Percentiles rank a stretch among this genome's conserved stretches.
phyloP scores from a whole-genome alignment of 306 rosid species.

The Gynostemma pentaphyllum region DNA sequence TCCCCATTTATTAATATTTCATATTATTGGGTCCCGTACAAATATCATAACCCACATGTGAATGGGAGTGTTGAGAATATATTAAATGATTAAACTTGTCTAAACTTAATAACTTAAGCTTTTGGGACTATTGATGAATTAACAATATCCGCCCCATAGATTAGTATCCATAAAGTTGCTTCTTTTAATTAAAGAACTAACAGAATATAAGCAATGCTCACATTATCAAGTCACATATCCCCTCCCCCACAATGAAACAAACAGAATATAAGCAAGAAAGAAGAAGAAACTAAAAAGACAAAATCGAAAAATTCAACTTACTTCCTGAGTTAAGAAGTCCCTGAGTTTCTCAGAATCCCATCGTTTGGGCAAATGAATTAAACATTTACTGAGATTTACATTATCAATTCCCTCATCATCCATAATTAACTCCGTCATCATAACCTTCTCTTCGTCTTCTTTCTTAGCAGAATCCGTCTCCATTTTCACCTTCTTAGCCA shows the following conservation, averaged over 20 bases:
- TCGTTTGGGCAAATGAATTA: slow-evolving; percentile 69
- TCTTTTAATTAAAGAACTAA: too few species aligned
- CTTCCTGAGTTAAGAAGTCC: slow-evolving; percentile 47
- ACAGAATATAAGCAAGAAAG: background rate
- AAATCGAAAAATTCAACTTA: slow-evolving; percentile 9
- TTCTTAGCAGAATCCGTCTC: slow-evolving; percentile 13
- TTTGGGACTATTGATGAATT: too few species aligned
- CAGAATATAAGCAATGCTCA: background rate
- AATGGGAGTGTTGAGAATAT: too few species aligned
- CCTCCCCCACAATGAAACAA: background rate
- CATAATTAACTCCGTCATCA: slow-evolving; percentile 63
- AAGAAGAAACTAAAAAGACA: background rate
- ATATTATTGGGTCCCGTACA: too few species aligned
- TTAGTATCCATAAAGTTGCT: background rate
- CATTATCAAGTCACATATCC: background rate
- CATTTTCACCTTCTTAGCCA: slow-evolving; percentile 55
- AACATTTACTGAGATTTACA: slow-evolving; percentile 54
- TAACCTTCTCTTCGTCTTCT: slow-evolving; percentile 33
- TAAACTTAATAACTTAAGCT: too few species aligned
- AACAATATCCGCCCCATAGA: too few species aligned
- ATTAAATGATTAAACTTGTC: too few species aligned
- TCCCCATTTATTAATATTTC: too few species aligned
- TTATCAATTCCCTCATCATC: slow-evolving; percentile 31
- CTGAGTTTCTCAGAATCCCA: slow-evolving; percentile 61
- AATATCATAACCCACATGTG: too few species aligned